Conservation (phyloP, 345 rosid genomes). For the Brassica juncea region DNA sequence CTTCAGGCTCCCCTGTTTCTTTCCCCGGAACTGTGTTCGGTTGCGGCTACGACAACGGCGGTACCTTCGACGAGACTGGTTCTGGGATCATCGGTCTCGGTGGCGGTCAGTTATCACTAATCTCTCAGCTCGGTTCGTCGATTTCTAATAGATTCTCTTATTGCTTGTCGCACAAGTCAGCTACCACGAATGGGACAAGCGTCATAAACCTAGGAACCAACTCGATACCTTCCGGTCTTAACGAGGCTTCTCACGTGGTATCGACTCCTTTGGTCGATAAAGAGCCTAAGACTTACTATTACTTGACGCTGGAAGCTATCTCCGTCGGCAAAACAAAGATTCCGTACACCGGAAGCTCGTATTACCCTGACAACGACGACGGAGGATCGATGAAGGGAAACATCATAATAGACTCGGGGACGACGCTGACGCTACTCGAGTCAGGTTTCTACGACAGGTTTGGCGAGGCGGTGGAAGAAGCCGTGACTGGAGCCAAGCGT, state of each 20-base stretch:
- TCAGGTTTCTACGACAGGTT: constrained; percentile 42
- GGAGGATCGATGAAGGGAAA: constrained; percentile 34
- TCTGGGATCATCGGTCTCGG: constrained; percentile 70
- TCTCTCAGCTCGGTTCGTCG: constrained; percentile 49
- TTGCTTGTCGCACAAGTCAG: constrained; percentile 53
- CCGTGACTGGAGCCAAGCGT: constrained; percentile 37
- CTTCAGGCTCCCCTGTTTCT: constrained; percentile 40
- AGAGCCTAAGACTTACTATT: constrained; percentile 49
- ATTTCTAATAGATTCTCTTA: constrained; percentile 61
- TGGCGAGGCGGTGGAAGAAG: constrained; percentile 35
- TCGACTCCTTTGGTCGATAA: constrained; percentile 51
- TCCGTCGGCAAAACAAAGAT: constrained; percentile 46
- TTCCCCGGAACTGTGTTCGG: constrained; percentile 47
- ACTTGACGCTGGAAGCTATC: constrained; percentile 47
- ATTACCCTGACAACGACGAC: background rate
- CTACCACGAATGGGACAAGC: constrained; percentile 37
- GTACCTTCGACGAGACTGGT: constrained; percentile 43
- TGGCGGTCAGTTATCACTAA: constrained; percentile 50
- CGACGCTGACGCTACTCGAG: constrained; percentile 54
- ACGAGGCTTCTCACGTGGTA: constrained; percentile 12
- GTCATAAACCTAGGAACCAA: constrained; percentile 55
- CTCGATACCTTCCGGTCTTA: constrained; percentile 47
- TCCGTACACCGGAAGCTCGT: constrained; percentile 33
- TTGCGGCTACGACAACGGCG: constrained; percentile 54
- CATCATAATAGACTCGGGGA: constrained; percentile 69